phyloP scores from a whole-genome alignment of 106 monocot species.

The Narthecium ossifragum region DNA sequence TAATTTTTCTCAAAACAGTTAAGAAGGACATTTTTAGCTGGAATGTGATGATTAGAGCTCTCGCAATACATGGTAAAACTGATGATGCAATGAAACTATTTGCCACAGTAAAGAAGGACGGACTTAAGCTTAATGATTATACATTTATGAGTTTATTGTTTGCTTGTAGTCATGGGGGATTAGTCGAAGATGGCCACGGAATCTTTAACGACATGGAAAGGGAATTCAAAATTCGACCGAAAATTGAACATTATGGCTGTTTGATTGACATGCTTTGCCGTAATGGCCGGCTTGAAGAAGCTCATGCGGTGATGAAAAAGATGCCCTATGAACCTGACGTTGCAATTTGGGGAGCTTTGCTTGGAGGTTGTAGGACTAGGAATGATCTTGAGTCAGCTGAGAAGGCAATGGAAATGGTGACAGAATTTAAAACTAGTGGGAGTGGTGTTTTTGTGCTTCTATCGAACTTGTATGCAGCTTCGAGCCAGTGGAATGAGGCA shows the following conservation, averaged over 20 bases:
- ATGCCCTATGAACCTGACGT: slow-evolving; percentile 18
- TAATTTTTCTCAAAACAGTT: slow-evolving; percentile 19
- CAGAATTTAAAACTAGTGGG: slow-evolving; percentile 9
- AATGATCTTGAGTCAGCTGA: slow-evolving; percentile 12
- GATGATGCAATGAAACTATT: slow-evolving; percentile 25
- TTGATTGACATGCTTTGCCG: slow-evolving; percentile 31
- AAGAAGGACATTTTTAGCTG: slow-evolving; percentile 32
- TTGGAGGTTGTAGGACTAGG: slow-evolving; percentile 28
- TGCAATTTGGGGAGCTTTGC: slow-evolving; percentile 31
- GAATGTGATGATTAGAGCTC: slow-evolving; percentile 50
- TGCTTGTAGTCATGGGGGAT: slow-evolving; percentile 49
- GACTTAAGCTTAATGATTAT: slow-evolving; percentile 23
- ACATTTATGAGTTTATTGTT: slow-evolving; percentile 37
- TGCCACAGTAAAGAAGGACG: slow-evolving; percentile 18
- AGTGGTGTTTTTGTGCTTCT: slow-evolving; percentile 33
- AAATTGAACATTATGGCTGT: slow-evolving; percentile 33
- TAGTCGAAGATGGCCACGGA: slow-evolving; percentile 24
- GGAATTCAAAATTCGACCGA: slow-evolving; percentile 13
- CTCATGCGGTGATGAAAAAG: slow-evolving; percentile 12
- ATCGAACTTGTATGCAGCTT: slow-evolving; percentile 22
- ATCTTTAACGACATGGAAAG: slow-evolving; percentile 24
- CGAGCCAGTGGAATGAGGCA: slow-evolving; percentile 14
- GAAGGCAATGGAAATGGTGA: slow-evolving; percentile 15
- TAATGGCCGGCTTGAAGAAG: slow-evolving; percentile 25
- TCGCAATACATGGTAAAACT: slow-evolving; percentile 41